Evolutionary conservation across 2,329 filamentous ascomycete species (phyloP).

Genomic region (Ophiostoma sp.): DNA sequence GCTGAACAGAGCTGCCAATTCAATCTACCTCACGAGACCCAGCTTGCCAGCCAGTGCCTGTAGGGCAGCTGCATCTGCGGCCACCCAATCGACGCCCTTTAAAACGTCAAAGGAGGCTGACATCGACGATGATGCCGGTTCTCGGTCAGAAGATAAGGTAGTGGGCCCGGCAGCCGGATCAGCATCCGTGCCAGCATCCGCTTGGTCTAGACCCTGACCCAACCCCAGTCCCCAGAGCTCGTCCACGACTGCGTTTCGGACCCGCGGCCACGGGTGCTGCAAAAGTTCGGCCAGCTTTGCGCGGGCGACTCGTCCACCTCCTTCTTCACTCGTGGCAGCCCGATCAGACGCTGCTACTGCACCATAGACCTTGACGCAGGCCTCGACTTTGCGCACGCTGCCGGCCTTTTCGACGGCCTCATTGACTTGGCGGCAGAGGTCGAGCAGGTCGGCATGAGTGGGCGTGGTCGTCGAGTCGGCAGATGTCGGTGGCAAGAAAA

Average conservation of each 20-base stretch:
- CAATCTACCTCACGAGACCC: slow-evolving; percentile 30
- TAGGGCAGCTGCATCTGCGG: slow-evolving; percentile 50
- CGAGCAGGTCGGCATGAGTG: slow-evolving; percentile 48
- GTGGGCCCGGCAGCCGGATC: neutral
- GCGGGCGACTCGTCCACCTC: slow-evolving; percentile 56
- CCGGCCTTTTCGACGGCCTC: slow-evolving; percentile 80
- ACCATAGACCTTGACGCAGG: slow-evolving; percentile 77
- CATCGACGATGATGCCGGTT: neutral
- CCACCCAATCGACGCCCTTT: slow-evolving; percentile 59
- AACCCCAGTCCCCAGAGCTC: slow-evolving; percentile 55
- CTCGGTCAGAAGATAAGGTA: neutral
- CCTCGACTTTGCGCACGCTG: slow-evolving; percentile 78
- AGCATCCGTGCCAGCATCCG: neutral
- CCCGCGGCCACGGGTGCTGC: slow-evolving; percentile 77
- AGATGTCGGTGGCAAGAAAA: slow-evolving; percentile 38
- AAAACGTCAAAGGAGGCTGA: slow-evolving; percentile 34
- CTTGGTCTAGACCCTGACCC: slow-evolving; percentile 33
- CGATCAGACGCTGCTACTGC: slow-evolving; percentile 53
- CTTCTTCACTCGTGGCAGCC: slow-evolving; percentile 28
- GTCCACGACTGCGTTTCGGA: slow-evolving; percentile 62
- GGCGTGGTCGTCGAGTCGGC: slow-evolving; percentile 28
- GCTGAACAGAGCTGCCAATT: neutral
- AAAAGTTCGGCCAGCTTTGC: slow-evolving; percentile 73
- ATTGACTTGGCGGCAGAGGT: slow-evolving; percentile 69
- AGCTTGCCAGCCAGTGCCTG: slow-evolving; percentile 47